phyloP scores from a whole-genome alignment of 1,139 yeast species.

The Yamadazyma atlantica region DNA sequence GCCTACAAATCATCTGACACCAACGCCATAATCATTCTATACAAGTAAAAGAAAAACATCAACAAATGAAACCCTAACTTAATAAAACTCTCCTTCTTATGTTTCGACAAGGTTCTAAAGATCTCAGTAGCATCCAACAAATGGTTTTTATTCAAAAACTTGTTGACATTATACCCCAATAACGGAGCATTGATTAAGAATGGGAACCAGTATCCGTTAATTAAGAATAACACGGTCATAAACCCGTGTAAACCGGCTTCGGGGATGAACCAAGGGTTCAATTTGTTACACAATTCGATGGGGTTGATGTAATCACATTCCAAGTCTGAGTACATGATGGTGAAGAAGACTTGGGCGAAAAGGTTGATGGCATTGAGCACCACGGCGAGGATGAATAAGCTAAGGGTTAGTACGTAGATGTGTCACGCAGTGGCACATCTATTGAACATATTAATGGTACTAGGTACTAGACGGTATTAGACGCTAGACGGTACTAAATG shows the following conservation, averaged over 20 bases:
- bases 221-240: conserved; percentile 65
- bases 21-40: conserved; percentile 95
- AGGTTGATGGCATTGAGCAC: conserved; percentile 81
- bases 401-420: conserved; percentile 13
- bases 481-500: no score
- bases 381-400: conserved; percentile 84
- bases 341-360: conserved; percentile 88
- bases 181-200: conserved; percentile 85
- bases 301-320: conserved; percentile 97
- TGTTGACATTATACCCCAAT: conserved; percentile 77
- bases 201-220: conserved; percentile 93
- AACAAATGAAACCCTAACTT: conserved; percentile 89
- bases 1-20: conserved; percentile 57
- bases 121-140: conserved; percentile 97
- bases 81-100: conserved; percentile 87
- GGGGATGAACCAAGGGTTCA: conserved; percentile 87
- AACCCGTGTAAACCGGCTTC: conserved; percentile 86
- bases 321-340: conserved; percentile 89
- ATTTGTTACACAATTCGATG: conserved; percentile 89
- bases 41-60: conserved; percentile 92
- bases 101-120: conserved; percentile 88
- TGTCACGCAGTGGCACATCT: no score
- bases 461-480: no score
- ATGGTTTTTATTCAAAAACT: conserved; percentile 73
- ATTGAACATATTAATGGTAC: no score